Conservation (phyloP, 2,329 filamentous ascomycete genomes). For the Fusarium multiceps region DNA sequence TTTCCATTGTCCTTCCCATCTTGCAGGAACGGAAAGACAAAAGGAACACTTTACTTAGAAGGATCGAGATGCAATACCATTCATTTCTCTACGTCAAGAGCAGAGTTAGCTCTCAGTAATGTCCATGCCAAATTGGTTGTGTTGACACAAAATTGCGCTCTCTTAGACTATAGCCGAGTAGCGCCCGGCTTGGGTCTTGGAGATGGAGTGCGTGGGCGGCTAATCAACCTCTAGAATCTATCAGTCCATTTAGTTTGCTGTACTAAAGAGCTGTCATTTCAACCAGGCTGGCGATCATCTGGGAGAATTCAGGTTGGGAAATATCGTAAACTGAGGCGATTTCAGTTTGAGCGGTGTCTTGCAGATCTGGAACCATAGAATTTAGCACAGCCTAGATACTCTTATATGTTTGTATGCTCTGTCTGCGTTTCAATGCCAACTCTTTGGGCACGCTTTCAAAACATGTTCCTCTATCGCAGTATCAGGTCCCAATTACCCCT, state of each 20-base stretch:
- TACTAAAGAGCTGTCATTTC: conserved; percentile 26
- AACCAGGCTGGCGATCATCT: conserved; percentile 18
- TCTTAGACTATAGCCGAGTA: conserved; percentile 14
- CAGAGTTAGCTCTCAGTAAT: conserved; percentile 1
- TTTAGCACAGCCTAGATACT: not conserved
- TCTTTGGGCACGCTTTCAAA: conserved; percentile 7
- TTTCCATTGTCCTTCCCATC: not conserved
- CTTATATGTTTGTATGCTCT: conserved; percentile 1
- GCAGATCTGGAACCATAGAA: not conserved
- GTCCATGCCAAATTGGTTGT: conserved; percentile 4
- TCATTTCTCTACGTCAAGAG: not conserved
- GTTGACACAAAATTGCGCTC: conserved; percentile 26
- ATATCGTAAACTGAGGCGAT: conserved; percentile 5
- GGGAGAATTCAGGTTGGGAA: conserved; percentile 5
- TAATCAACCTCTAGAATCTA: conserved; percentile 23
- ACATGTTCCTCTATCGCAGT: conserved; percentile 5
- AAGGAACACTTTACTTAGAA: not conserved
- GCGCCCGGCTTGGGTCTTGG: conserved; percentile 6
- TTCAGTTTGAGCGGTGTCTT: not conserved
- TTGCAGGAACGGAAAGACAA: not conserved
- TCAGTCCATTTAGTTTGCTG: conserved; percentile 16
- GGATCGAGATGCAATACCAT: not conserved
- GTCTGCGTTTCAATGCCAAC: conserved; percentile 18
- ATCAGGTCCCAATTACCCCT: conserved; percentile 13
- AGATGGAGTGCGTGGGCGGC: conserved; percentile 17